A percentile compares a stretch with the other conserved stretches of the same genome.
Evolutionary conservation across 257 asterid genomes (phyloP).

Genomic region (Gentiana dahurica): DNA sequence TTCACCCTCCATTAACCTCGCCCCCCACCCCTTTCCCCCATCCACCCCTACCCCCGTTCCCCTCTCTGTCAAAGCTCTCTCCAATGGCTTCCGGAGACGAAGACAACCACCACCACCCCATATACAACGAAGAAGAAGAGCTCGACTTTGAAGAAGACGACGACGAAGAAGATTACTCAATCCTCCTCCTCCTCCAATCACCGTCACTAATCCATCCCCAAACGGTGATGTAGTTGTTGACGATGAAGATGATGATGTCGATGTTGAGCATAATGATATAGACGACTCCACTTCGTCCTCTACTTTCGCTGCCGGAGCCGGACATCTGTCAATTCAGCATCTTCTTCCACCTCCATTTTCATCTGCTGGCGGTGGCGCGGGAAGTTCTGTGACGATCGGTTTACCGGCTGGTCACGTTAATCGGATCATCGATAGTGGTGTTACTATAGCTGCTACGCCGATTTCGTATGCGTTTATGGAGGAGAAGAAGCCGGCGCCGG

Average conservation of each 20-base stretch:
- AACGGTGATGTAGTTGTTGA: conserved; percentile 46
- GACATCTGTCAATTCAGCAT: conserved; percentile 1
- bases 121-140: conserved; percentile 23
- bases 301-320: conserved; percentile 25
- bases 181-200: conserved; percentile 15
- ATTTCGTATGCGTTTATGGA: conserved; percentile 7
- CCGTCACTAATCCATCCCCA: conserved; percentile 20
- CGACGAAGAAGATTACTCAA: conserved; percentile 12
- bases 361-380: conserved; percentile 15
- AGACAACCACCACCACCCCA: conserved; percentile 1
- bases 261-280: conserved; percentile 42
- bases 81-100: conserved; percentile 17
- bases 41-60: background rate
- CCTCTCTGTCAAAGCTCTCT: background rate
- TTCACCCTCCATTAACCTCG: background rate
- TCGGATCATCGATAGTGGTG: conserved; percentile 16
- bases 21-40: background rate
- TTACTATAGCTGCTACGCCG: conserved; percentile 8
- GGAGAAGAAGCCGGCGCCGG: conserved; percentile 47
- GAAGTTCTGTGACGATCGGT: conserved; percentile 51
- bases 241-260: conserved; percentile 31
- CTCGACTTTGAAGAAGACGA: conserved; percentile 24
- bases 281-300: conserved; percentile 65
- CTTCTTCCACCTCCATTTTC: conserved; percentile 19
- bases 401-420: conserved; percentile 18